Percentiles rank a stretch among this genome's conserved stretches.
Evolutionary conservation across 2,329 filamentous ascomycete genomes (phyloP).

Genomic region (Neofusicoccum laricinum): DNA sequence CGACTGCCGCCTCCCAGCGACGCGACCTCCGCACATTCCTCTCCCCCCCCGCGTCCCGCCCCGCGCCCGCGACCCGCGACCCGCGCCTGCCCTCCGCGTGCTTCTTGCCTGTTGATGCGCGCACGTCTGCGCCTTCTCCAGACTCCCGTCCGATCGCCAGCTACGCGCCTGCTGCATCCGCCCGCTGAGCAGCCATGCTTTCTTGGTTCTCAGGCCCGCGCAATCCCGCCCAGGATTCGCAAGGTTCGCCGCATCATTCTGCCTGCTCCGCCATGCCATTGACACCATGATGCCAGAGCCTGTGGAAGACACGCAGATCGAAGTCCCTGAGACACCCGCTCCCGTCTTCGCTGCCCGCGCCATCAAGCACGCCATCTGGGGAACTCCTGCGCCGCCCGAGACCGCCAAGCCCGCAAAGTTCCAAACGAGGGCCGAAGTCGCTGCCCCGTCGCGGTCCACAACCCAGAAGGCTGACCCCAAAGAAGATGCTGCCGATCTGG

Average conservation of each 20-base stretch:
- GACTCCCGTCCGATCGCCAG: neutral
- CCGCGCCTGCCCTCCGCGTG: neutral
- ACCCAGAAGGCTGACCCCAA: neutral
- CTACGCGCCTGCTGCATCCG: neutral
- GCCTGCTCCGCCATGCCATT: neutral
- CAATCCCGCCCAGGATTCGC: neutral
- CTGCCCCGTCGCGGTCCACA: neutral
- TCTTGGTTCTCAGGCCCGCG: conserved; percentile 30
- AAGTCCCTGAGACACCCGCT: conserved; percentile 62
- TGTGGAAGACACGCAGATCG: conserved; percentile 24
- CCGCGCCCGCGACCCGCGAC: neutral
- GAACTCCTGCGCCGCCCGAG: conserved; percentile 56
- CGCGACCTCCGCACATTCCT: neutral
- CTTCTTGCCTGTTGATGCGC: neutral
- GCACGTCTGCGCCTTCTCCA: neutral
- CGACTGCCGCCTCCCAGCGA: neutral
- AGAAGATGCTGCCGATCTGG: neutral
- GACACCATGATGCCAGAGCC: conserved; percentile 6
- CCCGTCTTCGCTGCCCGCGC: conserved; percentile 66
- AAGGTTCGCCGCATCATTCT: neutral
- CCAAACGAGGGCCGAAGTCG: neutral
- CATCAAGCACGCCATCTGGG: conserved; percentile 63
- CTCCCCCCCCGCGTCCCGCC: neutral
- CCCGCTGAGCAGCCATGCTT: conserved; percentile 27
- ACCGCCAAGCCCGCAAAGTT: conserved; percentile 10